Conservation (phyloP, 73 alveolate species). For the Paramecium sonneborni region DNA sequence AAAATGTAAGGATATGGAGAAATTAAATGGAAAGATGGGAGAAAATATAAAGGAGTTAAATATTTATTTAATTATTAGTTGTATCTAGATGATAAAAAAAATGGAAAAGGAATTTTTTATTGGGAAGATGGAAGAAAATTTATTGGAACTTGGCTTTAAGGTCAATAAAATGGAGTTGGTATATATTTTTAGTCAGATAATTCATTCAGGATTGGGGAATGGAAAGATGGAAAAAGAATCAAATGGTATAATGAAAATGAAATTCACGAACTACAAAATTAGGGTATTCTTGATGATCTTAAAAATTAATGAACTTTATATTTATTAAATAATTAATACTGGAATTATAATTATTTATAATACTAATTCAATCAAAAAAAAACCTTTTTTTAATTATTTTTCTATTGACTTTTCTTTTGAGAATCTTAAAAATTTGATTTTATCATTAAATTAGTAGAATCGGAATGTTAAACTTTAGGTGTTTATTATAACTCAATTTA, state of each 20-base stretch:
- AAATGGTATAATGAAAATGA: constrained; percentile 54
- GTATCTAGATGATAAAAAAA: constrained; percentile 71
- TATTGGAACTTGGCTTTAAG: constrained; percentile 71
- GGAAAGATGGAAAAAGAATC: constrained; percentile 67
- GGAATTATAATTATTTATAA: no score
- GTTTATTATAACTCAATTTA: neutral
- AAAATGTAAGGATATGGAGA: constrained; percentile 78
- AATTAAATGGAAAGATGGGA: constrained; percentile 78
- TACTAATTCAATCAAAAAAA: no score
- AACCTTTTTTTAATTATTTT: no score
- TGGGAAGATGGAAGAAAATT: constrained; percentile 70
- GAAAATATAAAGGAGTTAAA: constrained; percentile 74
- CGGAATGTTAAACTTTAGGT: neutral
- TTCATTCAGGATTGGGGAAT: constrained; percentile 60
- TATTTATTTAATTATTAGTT: constrained; percentile 7
- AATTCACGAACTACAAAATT: neutral
- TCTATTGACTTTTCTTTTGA: neutral
- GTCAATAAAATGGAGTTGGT: constrained; percentile 68
- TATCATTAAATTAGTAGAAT: neutral
- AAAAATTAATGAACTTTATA: neutral
- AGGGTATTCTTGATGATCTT: neutral
- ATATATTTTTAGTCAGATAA: constrained; percentile 60
- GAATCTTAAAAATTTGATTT: neutral
- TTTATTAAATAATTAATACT: no score
- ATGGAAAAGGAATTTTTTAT: constrained; percentile 78